Evolutionary conservation across 2,329 filamentous ascomycete species (phyloP).

Genomic region (Penicillium sp.): DNA sequence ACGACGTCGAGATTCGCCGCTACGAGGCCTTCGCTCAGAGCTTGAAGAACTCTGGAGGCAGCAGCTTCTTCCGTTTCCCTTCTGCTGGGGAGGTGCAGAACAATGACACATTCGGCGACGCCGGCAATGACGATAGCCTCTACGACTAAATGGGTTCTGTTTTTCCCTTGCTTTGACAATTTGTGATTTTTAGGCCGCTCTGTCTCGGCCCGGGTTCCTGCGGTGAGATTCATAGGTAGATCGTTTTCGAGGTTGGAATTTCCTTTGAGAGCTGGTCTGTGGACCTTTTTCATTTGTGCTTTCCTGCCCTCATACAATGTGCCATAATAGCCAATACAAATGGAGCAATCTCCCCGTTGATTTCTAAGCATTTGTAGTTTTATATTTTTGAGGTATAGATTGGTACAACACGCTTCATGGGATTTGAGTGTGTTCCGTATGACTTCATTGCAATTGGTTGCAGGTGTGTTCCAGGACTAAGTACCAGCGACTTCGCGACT

Average conservation of each 20-base stretch:
- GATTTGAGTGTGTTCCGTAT: no score
- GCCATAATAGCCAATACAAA: slow-evolving; percentile 29
- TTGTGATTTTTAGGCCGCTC: slow-evolving; percentile 19
- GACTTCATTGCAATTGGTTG: no score
- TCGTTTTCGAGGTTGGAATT: slow-evolving; percentile 17
- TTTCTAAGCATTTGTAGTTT: neutral
- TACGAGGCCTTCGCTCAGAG: slow-evolving; percentile 98
- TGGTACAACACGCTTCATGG: neutral
- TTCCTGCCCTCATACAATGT: slow-evolving; percentile 25
- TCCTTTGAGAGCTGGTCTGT: slow-evolving; percentile 18
- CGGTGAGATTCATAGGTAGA: slow-evolving; percentile 19
- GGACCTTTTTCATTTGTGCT: slow-evolving; percentile 21
- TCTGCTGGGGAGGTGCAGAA: slow-evolving; percentile 56
- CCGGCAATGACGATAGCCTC: slow-evolving; percentile 92
- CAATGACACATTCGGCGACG: slow-evolving; percentile 69
- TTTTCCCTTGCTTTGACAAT: slow-evolving; percentile 12
- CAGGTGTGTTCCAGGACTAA: no score
- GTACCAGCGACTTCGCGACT: neutral
- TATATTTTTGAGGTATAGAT: neutral
- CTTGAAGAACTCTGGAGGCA: slow-evolving; percentile 96
- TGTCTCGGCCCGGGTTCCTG: slow-evolving; percentile 11
- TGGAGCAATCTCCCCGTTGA: slow-evolving; percentile 18
- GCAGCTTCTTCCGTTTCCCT: slow-evolving; percentile 98
- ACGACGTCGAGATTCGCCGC: slow-evolving; percentile 92
- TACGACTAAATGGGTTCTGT: slow-evolving; percentile 69